These are phyloP conservation scores for Dryas integrifolia DNA, from an alignment of 331 rosid species.

Conservation along the genomic window DNA sequence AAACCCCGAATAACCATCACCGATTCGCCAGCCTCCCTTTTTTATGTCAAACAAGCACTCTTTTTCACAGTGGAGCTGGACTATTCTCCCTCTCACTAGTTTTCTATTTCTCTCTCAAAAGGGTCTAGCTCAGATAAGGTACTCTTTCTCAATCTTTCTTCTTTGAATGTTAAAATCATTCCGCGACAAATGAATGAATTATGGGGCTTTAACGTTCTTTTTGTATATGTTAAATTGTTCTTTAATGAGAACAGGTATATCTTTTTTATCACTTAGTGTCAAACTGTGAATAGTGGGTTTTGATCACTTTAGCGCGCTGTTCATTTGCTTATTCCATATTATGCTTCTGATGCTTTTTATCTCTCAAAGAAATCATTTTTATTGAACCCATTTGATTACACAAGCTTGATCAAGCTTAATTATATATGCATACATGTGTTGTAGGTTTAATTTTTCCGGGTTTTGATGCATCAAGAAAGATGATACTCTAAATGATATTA, in stretches of 20 bases:
- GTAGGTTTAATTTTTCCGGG: conserved; percentile 1
- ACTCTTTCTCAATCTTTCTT: not conserved
- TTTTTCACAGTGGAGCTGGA: not conserved
- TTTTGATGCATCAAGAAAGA: conserved; percentile 1
- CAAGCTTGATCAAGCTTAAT: not conserved
- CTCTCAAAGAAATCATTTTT: not conserved
- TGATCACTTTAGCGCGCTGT: not conserved
- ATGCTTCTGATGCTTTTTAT: not conserved
- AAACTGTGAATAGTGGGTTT: not conserved
- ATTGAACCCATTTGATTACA: not conserved
- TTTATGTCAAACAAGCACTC: too few species aligned
- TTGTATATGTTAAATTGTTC: not conserved
- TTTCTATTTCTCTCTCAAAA: not conserved
- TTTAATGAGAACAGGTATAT: not conserved
- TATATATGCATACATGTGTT: not conserved
- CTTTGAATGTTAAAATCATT: not conserved
- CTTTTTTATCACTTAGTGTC: not conserved
- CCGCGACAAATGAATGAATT: not conserved
- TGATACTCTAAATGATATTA: not conserved
- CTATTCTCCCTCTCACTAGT: not conserved
- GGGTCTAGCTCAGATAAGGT: conserved; percentile 5
- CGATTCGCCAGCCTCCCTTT: not conserved
- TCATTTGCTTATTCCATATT: not conserved
- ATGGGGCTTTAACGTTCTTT: not conserved
- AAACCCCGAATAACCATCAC: not conserved